A percentile compares a stretch with the other conserved stretches of the same genome.
Evolutionary conservation across 2,329 filamentous ascomycete species (phyloP).

Genomic region (Trichoderma sp.): DNA sequence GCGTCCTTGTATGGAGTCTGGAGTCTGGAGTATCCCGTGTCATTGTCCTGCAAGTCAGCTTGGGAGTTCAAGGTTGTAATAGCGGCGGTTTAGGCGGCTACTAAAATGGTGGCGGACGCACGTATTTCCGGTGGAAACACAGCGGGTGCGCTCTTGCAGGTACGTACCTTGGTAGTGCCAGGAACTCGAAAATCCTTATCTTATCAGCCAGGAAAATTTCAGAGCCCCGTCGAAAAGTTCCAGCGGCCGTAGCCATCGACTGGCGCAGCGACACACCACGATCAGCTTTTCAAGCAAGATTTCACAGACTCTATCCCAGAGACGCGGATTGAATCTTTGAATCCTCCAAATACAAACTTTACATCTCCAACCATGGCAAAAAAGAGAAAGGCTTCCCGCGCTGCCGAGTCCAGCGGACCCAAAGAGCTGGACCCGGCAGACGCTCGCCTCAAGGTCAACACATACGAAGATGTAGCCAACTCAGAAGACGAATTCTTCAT

Average conservation of each 20-base stretch:
- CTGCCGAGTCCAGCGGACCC: conserved; percentile 46
- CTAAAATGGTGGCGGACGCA: conserved; percentile 2
- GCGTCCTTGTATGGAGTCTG: neutral
- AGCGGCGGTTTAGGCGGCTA: neutral
- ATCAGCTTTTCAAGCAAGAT: neutral
- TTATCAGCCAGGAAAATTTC: conserved; percentile 26
- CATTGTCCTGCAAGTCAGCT: neutral
- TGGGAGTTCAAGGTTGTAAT: neutral
- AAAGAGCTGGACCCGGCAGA: conserved; percentile 55
- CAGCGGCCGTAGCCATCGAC: neutral
- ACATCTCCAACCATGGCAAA: conserved; percentile 50
- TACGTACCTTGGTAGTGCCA: neutral
- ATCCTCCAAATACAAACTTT: neutral
- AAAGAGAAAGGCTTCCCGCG: conserved; percentile 67
- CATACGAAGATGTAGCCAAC: conserved; percentile 82
- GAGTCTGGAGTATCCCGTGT: neutral
- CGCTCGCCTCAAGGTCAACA: conserved; percentile 60
- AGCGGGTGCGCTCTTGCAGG: neutral
- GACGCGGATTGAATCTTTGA: neutral
- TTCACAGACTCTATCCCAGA: neutral
- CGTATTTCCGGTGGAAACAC: conserved; percentile 6
- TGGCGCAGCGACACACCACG: neutral
- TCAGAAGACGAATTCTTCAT: conserved; percentile 93
- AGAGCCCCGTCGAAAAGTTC: conserved; percentile 13
- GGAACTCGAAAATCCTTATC: conserved; percentile 18